These are phyloP conservation scores for Balansia obtecta DNA, from an alignment of 2,329 filamentous ascomycete species.

Conservation along the genomic window DNA sequence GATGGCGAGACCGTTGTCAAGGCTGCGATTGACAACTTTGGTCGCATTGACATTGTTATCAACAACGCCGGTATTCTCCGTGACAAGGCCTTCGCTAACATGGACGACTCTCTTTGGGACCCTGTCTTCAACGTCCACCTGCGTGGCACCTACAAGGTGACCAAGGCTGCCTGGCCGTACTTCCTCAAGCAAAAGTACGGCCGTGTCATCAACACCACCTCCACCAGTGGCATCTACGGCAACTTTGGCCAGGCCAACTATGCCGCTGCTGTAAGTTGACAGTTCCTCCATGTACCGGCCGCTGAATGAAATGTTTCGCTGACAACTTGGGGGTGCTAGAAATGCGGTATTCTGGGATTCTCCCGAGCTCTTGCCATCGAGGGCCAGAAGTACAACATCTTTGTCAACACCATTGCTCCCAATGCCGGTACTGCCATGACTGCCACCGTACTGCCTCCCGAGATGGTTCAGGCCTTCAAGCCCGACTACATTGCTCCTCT, in stretches of 20 bases:
- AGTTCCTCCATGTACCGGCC: not conserved
- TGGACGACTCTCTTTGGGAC: conserved; percentile 91
- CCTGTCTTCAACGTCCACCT: conserved; percentile 87
- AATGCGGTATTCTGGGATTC: conserved; percentile 89
- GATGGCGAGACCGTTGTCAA: conserved; percentile 88
- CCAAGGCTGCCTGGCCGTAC: conserved; percentile 95
- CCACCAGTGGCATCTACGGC: conserved; percentile 93
- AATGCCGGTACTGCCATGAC: conserved; percentile 97
- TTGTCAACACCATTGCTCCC: conserved; percentile 93
- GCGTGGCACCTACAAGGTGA: conserved; percentile 88
- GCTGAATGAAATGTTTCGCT: not conserved
- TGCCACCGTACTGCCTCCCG: conserved; percentile 83
- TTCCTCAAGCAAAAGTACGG: conserved; percentile 99
- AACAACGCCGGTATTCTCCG: conserved; percentile 98
- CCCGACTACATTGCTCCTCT: conserved; percentile 95
- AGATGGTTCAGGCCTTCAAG: conserved; percentile 98
- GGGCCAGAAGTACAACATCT: conserved; percentile 95
- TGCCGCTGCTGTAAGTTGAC: conserved; percentile 59
- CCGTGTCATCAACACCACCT: conserved; percentile 91
- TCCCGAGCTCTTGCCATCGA: conserved; percentile 86
- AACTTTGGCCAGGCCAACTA: conserved; percentile 99
- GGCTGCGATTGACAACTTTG: conserved; percentile 83
- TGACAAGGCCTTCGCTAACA: conserved; percentile 96
- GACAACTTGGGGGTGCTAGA: conserved; percentile 33
- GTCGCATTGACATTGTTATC: conserved; percentile 86